Conservation (phyloP, 73 alveolate genomes). For the Tetrahymena malaccensis region DNA sequence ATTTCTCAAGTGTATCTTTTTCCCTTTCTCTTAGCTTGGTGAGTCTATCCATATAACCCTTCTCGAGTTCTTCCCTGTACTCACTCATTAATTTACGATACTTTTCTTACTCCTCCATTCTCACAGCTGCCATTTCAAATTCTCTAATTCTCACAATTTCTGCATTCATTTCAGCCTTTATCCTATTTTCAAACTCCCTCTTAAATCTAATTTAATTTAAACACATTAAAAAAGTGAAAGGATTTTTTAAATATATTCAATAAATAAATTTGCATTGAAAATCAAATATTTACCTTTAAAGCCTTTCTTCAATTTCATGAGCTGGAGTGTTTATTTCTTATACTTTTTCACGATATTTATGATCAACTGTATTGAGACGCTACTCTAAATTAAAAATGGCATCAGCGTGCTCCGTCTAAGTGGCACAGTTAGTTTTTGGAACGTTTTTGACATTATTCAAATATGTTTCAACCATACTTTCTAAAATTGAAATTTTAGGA, state of each 20-base stretch:
- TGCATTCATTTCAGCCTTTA: conserved; percentile 25
- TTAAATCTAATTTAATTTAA: not conserved
- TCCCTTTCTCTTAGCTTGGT: conserved; percentile 36
- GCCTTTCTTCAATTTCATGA: conserved; percentile 25
- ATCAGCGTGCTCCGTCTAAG: conserved; percentile 34
- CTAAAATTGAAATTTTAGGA: conserved; percentile 4
- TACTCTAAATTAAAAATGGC: conserved; percentile 33
- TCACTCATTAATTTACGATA: conserved; percentile 12
- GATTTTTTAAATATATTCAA: not conserved
- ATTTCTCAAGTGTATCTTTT: conserved; percentile 19
- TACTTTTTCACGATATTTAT: conserved; percentile 17
- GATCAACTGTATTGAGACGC: conserved; percentile 20
- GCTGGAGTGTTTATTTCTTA: conserved; percentile 22
- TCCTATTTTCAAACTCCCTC: conserved; percentile 35
- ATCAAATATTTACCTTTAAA: not conserved
- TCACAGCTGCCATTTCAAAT: conserved; percentile 10
- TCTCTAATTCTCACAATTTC: conserved; percentile 29
- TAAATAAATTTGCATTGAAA: not conserved
- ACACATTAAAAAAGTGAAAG: not conserved
- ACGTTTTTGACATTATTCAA: conserved; percentile 6
- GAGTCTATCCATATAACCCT: conserved; percentile 20
- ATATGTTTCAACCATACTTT: conserved; percentile 12
- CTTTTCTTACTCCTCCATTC: conserved; percentile 36
- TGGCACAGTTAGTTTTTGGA: conserved; percentile 20
- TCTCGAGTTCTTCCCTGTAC: conserved; percentile 38